Evolutionary conservation across 495 filamentous ascomycete species (phyloP).

Genomic region (Talaromyces wortmannii): DNA sequence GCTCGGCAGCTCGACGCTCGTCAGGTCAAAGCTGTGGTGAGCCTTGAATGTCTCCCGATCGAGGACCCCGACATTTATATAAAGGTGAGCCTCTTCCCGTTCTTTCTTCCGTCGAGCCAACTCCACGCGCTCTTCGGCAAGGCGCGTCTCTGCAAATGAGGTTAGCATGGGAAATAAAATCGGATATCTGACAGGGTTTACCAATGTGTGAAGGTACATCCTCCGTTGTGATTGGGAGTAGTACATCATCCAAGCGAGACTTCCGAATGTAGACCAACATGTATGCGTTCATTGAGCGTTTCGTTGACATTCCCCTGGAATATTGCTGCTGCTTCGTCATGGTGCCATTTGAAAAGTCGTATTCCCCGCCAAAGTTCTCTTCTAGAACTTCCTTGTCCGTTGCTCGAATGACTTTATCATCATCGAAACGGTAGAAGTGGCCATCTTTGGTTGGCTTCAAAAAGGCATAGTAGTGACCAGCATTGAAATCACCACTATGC

Average conservation of each 20-base stretch:
- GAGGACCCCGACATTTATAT: slow-evolving; percentile 73
- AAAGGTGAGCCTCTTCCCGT: slow-evolving; percentile 87
- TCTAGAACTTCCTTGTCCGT: slow-evolving; percentile 88
- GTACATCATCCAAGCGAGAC: slow-evolving; percentile 69
- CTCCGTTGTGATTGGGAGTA: slow-evolving; percentile 63
- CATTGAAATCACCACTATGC: slow-evolving; percentile 93
- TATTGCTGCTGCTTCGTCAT: slow-evolving; percentile 57
- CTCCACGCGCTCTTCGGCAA: slow-evolving; percentile 75
- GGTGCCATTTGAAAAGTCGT: slow-evolving; percentile 54
- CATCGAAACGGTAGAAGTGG: slow-evolving; percentile 94
- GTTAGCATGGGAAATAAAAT: neutral
- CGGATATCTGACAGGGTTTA: slow-evolving; percentile 24
- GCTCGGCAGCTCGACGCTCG: slow-evolving; percentile 61
- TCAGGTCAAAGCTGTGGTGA: slow-evolving; percentile 82
- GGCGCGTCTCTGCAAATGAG: slow-evolving; percentile 45
- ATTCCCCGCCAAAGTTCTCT: slow-evolving; percentile 95
- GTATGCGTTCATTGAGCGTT: slow-evolving; percentile 79
- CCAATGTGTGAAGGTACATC: slow-evolving; percentile 82
- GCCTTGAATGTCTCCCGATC: slow-evolving; percentile 70
- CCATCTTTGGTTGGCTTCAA: slow-evolving; percentile 88
- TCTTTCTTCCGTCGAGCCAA: slow-evolving; percentile 73
- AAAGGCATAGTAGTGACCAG: slow-evolving; percentile 99
- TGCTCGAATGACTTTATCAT: slow-evolving; percentile 90
- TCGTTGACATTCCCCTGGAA: slow-evolving; percentile 57
- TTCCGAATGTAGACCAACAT: slow-evolving; percentile 98